A percentile compares a stretch with the other conserved stretches of the same genome.
phyloP scores from a whole-genome alignment of 192 early-diverging fungal genomes.

The Backusella luteola region DNA sequence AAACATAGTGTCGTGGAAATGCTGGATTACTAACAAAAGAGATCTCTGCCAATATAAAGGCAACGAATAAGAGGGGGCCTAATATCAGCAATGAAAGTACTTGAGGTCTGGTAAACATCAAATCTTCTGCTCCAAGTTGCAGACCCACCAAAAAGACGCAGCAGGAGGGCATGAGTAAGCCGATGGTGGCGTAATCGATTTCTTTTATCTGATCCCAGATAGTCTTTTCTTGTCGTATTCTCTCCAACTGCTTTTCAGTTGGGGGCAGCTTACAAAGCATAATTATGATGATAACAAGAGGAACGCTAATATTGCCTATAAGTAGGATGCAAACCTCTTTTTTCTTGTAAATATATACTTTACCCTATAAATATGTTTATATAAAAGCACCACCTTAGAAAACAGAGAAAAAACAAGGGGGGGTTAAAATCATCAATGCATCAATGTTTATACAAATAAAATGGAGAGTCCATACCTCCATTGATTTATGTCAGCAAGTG shows the following conservation, averaged over 20 bases:
- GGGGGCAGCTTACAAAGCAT: background rate
- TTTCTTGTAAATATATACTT: background rate
- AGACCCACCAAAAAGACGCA: conserved; percentile 61
- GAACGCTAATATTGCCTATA: background rate
- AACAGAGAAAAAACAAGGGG: background rate
- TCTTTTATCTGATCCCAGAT: background rate
- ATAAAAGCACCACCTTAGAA: background rate
- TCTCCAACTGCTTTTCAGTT: background rate
- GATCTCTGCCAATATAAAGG: conserved; percentile 61
- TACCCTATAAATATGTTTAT: background rate
- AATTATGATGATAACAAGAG: background rate
- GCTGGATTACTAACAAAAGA: conserved; percentile 58
- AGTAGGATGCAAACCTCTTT: background rate
- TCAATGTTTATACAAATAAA: background rate
- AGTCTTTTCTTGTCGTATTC: background rate
- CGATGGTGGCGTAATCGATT: background rate
- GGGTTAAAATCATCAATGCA: background rate
- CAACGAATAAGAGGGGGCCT: conserved; percentile 40
- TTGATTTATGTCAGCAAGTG: conserved; percentile 50
- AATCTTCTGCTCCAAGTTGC: conserved; percentile 61
- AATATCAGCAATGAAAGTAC: conserved; percentile 54
- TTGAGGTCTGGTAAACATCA: conserved; percentile 60
- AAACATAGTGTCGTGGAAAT: conserved; percentile 63
- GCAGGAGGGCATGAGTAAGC: background rate
- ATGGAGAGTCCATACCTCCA: conserved; percentile 37